Base-by-base conservation (phyloP, 2,329 filamentous ascomycete species). In the Aaosphaeria arxii region DNA sequence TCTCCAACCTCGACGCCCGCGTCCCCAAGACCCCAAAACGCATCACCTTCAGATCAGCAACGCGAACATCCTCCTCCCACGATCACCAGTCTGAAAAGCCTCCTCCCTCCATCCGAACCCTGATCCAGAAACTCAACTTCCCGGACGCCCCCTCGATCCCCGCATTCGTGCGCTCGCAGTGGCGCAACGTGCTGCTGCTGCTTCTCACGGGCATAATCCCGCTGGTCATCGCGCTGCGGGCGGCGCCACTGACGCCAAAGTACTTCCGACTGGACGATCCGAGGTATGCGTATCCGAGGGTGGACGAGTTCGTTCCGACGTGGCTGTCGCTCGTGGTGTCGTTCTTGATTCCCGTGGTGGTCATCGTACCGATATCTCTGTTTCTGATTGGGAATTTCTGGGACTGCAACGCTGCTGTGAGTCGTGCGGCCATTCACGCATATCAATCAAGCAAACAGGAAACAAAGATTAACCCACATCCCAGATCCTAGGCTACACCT, bases 271-370 rank as follows among this genome's bases (percentile, higher is more conserved):
- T 41, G 11, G 39, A 41, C 11, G 17, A 11, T 52, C 84, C 85
- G 1, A 64, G 86, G 52, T 84, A 87, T 54, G 83, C 82, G 32
- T 86, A 86, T 58, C 84, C 85, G 0, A 68, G 84, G n/a, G 78
- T 84, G 49, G 77, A 80, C n/a, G 84, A 88, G 56, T 86, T 88
- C 58, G 70, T 89, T 9, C 83, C 83, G 11, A 87, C 86, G 55
- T 83, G 80, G 76, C 71, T 79, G 1, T 84, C 85, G 5, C 85
- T 85, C 1, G 64, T 88, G 11, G 72, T 89, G 2, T 82, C 79
- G 6, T 74, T 79, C n/a, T 58, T 85, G 0, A 70, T 87, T 7
- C 86, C 87, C 4, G 82, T 87, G 53, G 62, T 75, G 46, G 63
- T 85, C 58, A 80, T 89, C 58, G 69, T 84, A 1, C 48, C 80